phyloP scores from a whole-genome alignment of 2,329 filamentous ascomycete species.

The Beauveria scarabaeidicola region DNA sequence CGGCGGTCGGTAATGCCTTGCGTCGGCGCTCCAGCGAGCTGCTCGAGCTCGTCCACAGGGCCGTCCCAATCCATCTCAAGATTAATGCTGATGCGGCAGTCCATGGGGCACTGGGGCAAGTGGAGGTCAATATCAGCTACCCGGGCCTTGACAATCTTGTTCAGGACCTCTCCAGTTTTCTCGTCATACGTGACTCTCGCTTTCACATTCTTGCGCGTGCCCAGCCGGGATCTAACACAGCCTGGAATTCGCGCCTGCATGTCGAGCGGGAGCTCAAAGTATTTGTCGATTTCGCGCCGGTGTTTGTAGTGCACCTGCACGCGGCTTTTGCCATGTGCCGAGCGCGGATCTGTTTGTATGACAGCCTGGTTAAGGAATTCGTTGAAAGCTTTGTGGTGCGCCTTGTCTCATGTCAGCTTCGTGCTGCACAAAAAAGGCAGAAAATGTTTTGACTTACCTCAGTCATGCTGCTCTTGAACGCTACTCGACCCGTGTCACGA shows the following conservation, averaged over 20 bases:
- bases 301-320: conserved; percentile 72
- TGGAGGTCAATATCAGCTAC: conserved; percentile 81
- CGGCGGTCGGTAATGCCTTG: conserved; percentile 52
- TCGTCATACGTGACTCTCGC: conserved; percentile 67
- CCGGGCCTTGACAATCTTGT: conserved; percentile 86
- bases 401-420: conserved; percentile 34
- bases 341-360: conserved; percentile 46
- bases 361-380: conserved; percentile 70
- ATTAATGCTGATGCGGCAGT: conserved; percentile 91
- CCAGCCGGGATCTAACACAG: conserved; percentile 52
- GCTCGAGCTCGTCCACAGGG: conserved; percentile 47
- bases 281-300: conserved; percentile 72
- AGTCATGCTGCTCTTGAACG: conserved; percentile 85
- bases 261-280: conserved; percentile 62
- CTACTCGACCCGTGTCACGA: conserved; percentile 48
- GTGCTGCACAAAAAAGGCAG: background rate
- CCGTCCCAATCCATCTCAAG: conserved; percentile 85
- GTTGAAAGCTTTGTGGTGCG: conserved; percentile 77
- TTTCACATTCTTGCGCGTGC: conserved; percentile 33
- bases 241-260: conserved; percentile 54
- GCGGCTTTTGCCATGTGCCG: conserved; percentile 37
- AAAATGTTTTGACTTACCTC: conserved; percentile 48
- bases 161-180: conserved; percentile 59
- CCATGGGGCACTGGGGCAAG: conserved; percentile 67
- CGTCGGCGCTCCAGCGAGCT: conserved; percentile 25